Evolutionary conservation across 768 basidiomycete genomes (phyloP).

Genomic region (Nevesoporus exiguus): DNA sequence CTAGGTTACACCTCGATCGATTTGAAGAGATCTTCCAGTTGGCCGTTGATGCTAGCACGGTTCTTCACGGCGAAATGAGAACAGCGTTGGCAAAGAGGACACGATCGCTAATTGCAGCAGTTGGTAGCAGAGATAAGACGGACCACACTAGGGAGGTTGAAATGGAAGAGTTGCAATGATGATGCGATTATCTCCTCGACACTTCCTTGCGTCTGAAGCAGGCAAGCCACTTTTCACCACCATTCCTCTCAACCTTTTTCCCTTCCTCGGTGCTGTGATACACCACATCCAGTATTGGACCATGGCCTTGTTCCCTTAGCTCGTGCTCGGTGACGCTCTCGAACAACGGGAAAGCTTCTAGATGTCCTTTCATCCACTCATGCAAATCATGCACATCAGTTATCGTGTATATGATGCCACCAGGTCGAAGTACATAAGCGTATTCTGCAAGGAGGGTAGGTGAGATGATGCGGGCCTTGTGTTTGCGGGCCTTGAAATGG

Average conservation of each 20-base stretch:
- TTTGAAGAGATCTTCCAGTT: conserved; percentile 86
- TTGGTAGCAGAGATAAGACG: conserved; percentile 45
- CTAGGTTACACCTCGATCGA: conserved; percentile 85
- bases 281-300: conserved; percentile 76
- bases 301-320: conserved; percentile 72
- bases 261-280: conserved; percentile 92
- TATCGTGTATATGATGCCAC: conserved; percentile 97
- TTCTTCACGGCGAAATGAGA: conserved; percentile 84
- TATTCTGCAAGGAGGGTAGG: conserved; percentile 97
- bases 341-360: conserved; percentile 87
- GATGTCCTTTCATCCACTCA: conserved; percentile 91
- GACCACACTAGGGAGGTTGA: conserved; percentile 32
- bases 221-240: conserved; percentile 87
- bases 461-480: conserved; percentile 98
- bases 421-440: conserved; percentile 86
- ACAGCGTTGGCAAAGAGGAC: conserved; percentile 63
- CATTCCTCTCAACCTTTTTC: conserved; percentile 91
- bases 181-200: conserved; percentile 10
- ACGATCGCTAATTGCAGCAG: conserved; percentile 54
- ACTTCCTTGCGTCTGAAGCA: conserved; percentile 70
- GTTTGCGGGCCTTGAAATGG: conserved; percentile 96
- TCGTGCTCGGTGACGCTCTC: conserved; percentile 71
- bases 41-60: conserved; percentile 71
- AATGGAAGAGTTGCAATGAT: conserved; percentile 38
- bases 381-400: conserved; percentile 95